A percentile compares a stretch with the other conserved stretches of the same genome.
phyloP scores from a whole-genome alignment of 805 yeast genomes.

The Wickerhamiella hasegawae region DNA sequence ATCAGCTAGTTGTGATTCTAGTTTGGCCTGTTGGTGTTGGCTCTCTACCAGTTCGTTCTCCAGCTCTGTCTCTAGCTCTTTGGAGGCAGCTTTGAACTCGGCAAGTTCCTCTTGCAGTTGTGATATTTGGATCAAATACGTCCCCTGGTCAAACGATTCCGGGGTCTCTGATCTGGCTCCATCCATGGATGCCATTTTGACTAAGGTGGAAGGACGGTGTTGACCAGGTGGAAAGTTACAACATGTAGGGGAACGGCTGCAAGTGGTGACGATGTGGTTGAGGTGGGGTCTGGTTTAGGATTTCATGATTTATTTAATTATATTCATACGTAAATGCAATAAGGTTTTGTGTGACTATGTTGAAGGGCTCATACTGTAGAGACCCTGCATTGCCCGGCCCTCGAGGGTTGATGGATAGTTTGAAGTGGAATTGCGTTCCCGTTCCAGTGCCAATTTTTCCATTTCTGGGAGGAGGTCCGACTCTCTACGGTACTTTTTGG shows the following conservation, averaged over 20 bases:
- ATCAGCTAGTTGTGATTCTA: slow-evolving; percentile 16
- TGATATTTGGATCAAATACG: slow-evolving; percentile 19
- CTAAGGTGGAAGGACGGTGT: too few species aligned
- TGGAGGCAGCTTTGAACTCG: slow-evolving; percentile 29
- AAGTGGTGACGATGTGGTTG: too few species aligned
- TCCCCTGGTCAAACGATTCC: too few species aligned
- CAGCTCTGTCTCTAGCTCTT: slow-evolving; percentile 30
- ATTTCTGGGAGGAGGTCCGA: slow-evolving; percentile 21
- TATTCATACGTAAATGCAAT: too few species aligned
- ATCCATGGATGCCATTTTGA: too few species aligned
- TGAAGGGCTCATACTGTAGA: slow-evolving; percentile 19
- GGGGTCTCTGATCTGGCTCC: too few species aligned
- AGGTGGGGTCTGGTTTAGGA: too few species aligned
- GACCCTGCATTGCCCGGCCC: slow-evolving; percentile 21
- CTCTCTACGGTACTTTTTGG: slow-evolving; percentile 14
- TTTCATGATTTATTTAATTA: too few species aligned
- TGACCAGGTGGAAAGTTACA: too few species aligned
- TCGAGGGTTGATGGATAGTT: slow-evolving; percentile 13
- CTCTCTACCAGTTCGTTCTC: slow-evolving; percentile 28
- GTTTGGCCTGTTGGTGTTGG: slow-evolving; percentile 16
- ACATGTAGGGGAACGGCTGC: too few species aligned
- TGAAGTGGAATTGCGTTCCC: background rate
- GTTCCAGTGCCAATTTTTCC: slow-evolving; percentile 8
- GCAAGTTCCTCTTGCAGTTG: slow-evolving; percentile 27
- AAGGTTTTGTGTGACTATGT: too few species aligned